phyloP scores from a whole-genome alignment of 805 yeast species.

The Wickerhamomyces mucosus region DNA sequence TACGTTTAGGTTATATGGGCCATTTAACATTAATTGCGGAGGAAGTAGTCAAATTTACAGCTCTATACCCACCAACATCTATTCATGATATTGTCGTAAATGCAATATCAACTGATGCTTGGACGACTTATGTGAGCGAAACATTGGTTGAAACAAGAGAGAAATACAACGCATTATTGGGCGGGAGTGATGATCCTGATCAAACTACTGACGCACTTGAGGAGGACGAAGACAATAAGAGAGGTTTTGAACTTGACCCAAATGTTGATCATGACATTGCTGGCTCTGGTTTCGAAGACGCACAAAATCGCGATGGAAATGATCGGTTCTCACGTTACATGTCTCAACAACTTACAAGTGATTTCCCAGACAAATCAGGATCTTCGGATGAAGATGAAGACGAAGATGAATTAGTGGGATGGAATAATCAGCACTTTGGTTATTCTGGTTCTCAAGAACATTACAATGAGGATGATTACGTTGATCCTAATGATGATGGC shows the following conservation, averaged over 20 bases:
- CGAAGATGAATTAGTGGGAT: constrained; percentile 19
- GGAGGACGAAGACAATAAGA: constrained; percentile 21
- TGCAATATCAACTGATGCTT: constrained; percentile 35
- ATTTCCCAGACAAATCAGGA: constrained; percentile 46
- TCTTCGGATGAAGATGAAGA: constrained; percentile 40
- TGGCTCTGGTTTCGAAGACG: constrained; percentile 20
- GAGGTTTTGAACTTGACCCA: constrained; percentile 20
- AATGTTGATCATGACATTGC: constrained; percentile 27
- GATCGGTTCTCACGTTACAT: constrained; percentile 39
- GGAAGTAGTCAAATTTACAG: constrained; percentile 81
- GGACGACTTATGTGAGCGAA: constrained; percentile 79
- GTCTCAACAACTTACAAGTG: constrained; percentile 62
- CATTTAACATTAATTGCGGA: constrained; percentile 89
- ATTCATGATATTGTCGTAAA: constrained; percentile 25
- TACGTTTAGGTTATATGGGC: constrained; percentile 94
- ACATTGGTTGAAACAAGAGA: constrained; percentile 83
- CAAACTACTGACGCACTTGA: constrained; percentile 24
- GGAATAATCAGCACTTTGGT: constrained; percentile 2
- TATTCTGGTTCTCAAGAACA: constrained; percentile 7
- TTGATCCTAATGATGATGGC: constrained; percentile 78
- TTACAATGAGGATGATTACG: constrained; percentile 57
- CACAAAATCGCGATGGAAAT: constrained; percentile 17
- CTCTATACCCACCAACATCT: constrained; percentile 17
- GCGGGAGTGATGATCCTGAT: constrained; percentile 42
- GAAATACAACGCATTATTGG: constrained; percentile 87